Conservation (phyloP, 177 flowering plant genomes). For the Telopea speciosissima region DNA sequence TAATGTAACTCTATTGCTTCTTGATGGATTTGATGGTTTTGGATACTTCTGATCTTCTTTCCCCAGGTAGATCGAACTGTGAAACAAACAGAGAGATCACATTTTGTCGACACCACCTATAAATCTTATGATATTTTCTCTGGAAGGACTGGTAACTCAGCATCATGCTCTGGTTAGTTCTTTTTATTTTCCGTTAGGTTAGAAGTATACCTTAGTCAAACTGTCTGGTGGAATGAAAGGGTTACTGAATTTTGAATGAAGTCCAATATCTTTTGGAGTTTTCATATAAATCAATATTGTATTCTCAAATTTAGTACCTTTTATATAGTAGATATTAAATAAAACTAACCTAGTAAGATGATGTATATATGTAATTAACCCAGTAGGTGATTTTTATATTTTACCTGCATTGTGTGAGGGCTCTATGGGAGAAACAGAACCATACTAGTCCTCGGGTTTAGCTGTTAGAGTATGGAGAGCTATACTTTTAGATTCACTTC, state of each 20-base stretch:
- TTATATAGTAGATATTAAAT: background rate
- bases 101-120: conserved; percentile 10
- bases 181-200: background rate
- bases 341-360: background rate
- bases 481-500: background rate
- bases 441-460: background rate
- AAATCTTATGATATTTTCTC: conserved; percentile 16
- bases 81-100: conserved; percentile 20
- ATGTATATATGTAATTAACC: background rate
- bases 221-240: background rate
- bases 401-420: background rate
- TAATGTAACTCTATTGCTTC: background rate
- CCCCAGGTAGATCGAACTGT: conserved; percentile 29
- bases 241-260: too few relatives aligned
- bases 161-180: conserved; percentile 33
- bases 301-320: background rate
- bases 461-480: too few relatives aligned
- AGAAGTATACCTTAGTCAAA: background rate
- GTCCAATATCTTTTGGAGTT: background rate
- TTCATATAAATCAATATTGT: background rate
- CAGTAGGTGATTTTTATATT: background rate
- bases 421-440: background rate
- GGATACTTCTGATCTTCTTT: conserved; percentile 6
- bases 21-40: background rate
- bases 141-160: conserved; percentile 21